Evolutionary conservation across 2,329 filamentous ascomycete genomes (phyloP), one percentile per base, ranked within the genome.

Genomic region (Colletotrichum chlorophyti): DNA sequence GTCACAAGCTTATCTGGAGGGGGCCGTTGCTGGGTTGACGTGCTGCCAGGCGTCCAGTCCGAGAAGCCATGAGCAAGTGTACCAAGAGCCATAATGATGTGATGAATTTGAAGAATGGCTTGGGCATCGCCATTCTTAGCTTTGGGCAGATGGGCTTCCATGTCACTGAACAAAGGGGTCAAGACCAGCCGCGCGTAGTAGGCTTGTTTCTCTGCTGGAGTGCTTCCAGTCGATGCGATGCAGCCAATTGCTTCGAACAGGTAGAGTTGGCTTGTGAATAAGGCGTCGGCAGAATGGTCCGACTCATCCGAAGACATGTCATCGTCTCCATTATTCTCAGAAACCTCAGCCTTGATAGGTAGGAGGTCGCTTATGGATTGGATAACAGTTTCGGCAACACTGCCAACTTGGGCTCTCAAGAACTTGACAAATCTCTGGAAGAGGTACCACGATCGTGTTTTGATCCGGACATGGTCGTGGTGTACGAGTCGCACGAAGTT

Each of bases 271-370:
- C 91, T 93, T 60, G 85, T 91, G 75, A 99, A 99, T 1, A 95
- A 81, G 9, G 93, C 90, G 74, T 97, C 91, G n/a, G 91, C 89
- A 17, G 91, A 93, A 65, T 93, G 89, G 58, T 96, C 92, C 38
- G 91, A 91, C 69, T 97, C 91, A 64, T 97, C 93, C 0, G 94
- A 97, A 2, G 93, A 97, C 87, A 96, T 95, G 71, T 97, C 94
- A 68, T 96, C 92, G 51, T 95, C 91, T 10, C 85, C 85, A 58
- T 89, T 87, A 46, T 90, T 89, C 45, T 88, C 86, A 2, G 93
- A 87, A 4, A 97, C 79, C 75, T 98, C 93, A 1, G 95, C 95
- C 69, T 92, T 93, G 74, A 99, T 97, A 14, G 89, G 86, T 41
- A 99, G 82, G 24, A 99, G 82, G 71, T 98, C 94, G 53, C 87